phyloP scores from a whole-genome alignment of 2,329 filamentous ascomycete genomes.

The Parasarocladium wereldwijsianum region DNA sequence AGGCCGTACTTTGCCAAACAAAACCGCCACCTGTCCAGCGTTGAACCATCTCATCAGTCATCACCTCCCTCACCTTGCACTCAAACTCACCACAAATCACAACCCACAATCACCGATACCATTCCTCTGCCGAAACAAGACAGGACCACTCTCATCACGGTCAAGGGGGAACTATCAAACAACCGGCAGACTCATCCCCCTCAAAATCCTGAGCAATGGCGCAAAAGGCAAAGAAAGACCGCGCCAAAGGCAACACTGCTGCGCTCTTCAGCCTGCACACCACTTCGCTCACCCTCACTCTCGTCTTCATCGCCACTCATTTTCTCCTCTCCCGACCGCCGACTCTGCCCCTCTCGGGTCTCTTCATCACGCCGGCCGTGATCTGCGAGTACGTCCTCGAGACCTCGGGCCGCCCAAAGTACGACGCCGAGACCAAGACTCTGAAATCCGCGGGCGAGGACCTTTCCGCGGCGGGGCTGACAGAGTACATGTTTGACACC shows the following conservation, averaged over 20 bases:
- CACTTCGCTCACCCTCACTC: conserved; percentile 57
- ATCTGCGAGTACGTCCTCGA: conserved; percentile 79
- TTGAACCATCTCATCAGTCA: too few species aligned
- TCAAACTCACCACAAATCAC: too few species aligned
- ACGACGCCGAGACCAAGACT: conserved; percentile 46
- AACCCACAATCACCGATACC: too few species aligned
- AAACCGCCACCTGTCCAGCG: too few species aligned
- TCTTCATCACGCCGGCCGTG: conserved; percentile 62
- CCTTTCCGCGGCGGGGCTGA: conserved; percentile 72
- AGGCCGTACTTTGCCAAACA: too few species aligned
- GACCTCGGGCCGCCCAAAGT: conserved; percentile 64
- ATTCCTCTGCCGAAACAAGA: too few species aligned
- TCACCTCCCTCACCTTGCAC: too few species aligned
- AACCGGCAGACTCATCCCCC: neutral
- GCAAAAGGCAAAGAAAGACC: conserved; percentile 48
- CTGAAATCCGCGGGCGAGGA: conserved; percentile 74
- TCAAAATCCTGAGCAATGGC: conserved; percentile 28
- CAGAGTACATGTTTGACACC: conserved; percentile 96
- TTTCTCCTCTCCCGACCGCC: conserved; percentile 46
- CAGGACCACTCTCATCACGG: neutral
- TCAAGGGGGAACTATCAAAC: neutral
- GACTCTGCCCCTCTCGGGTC: conserved; percentile 50
- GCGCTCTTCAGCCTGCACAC: conserved; percentile 72
- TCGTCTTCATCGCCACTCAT: conserved; percentile 59
- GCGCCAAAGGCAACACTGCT: conserved; percentile 63